A percentile compares a stretch with the other conserved stretches of the same genome.
Conservation (phyloP, 2,329 filamentous ascomycete species). For the Verticillium alfalfae region DNA sequence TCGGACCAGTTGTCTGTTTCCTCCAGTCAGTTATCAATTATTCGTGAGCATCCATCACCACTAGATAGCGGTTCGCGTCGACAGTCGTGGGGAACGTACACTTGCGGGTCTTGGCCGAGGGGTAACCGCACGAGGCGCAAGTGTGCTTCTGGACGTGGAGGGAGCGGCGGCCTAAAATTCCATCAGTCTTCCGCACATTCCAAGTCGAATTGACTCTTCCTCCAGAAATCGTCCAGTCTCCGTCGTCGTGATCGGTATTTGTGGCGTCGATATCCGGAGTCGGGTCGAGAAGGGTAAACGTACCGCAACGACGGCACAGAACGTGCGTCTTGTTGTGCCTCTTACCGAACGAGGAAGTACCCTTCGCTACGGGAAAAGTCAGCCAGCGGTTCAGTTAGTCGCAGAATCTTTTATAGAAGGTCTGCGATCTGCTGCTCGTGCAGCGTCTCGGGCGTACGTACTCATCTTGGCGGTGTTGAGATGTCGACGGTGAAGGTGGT, state of each 20-base stretch:
- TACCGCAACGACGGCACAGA: slow-evolving; percentile 97
- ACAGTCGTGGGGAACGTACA: slow-evolving; percentile 63
- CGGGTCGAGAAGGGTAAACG: slow-evolving; percentile 39
- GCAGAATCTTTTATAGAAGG: background rate
- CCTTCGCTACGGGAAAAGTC: slow-evolving; percentile 40
- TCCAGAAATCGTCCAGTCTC: background rate
- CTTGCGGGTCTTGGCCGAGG: slow-evolving; percentile 94
- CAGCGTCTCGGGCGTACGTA: slow-evolving; percentile 30
- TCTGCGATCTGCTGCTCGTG: slow-evolving; percentile 1
- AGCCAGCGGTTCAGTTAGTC: slow-evolving; percentile 4
- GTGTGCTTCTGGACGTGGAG: slow-evolving; percentile 99
- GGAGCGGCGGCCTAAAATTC: slow-evolving; percentile 74
- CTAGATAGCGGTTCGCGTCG: background rate
- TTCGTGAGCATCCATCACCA: background rate
- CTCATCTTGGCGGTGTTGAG: slow-evolving; percentile 49
- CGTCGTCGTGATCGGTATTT: background rate
- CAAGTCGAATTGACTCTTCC: background rate
- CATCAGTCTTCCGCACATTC: background rate
- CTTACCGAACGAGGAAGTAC: slow-evolving; percentile 53
- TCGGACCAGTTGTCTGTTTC: slow-evolving; percentile 94
- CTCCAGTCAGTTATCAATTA: background rate
- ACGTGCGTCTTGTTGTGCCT: slow-evolving; percentile 98
- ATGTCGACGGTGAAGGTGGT: slow-evolving; percentile 12
- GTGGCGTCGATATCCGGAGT: background rate
- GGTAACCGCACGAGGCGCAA: slow-evolving; percentile 93